Conservation (phyloP, 2,329 filamentous ascomycete species). For the Myrmaecium sp. region DNA sequence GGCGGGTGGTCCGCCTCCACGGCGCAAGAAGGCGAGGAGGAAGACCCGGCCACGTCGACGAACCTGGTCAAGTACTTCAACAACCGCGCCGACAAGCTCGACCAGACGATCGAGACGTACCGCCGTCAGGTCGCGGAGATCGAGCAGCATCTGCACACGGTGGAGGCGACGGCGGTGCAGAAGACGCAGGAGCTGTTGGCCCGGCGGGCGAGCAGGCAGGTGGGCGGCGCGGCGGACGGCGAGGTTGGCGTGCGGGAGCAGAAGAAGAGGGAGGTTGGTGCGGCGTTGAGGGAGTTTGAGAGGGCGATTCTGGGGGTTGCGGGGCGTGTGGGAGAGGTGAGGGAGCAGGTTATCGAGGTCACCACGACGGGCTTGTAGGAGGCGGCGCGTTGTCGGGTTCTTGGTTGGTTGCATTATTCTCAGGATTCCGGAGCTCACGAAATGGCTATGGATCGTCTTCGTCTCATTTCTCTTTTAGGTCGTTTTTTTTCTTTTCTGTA, state of each 20-base stretch:
- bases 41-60: slow-evolving; percentile 11
- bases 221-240: slow-evolving; percentile 4
- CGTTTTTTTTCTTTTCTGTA: too few species aligned
- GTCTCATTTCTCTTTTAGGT: too few species aligned
- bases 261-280: slow-evolving; percentile 27
- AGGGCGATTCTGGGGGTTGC: slow-evolving; percentile 31
- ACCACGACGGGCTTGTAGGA: too few species aligned
- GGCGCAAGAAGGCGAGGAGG: slow-evolving; percentile 4
- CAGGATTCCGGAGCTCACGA: too few species aligned
- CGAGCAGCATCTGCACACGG: slow-evolving; percentile 30
- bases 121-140: slow-evolving; percentile 28
- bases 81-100: slow-evolving; percentile 22
- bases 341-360: slow-evolving; percentile 30
- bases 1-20: slow-evolving; percentile 7
- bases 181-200: slow-evolving; percentile 25
- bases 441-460: too few species aligned
- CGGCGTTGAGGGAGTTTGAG: slow-evolving; percentile 31
- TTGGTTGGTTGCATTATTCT: too few species aligned
- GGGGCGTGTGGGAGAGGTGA: slow-evolving; percentile 27
- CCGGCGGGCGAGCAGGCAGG: slow-evolving; percentile 7
- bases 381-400: too few species aligned
- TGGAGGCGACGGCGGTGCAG: slow-evolving; percentile 27
- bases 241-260: slow-evolving; percentile 15
- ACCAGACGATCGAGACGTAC: slow-evolving; percentile 23
- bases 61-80: slow-evolving; percentile 31